Conservation (phyloP, 768 basidiomycete genomes). For the Leucocoprinus leucothites region DNA sequence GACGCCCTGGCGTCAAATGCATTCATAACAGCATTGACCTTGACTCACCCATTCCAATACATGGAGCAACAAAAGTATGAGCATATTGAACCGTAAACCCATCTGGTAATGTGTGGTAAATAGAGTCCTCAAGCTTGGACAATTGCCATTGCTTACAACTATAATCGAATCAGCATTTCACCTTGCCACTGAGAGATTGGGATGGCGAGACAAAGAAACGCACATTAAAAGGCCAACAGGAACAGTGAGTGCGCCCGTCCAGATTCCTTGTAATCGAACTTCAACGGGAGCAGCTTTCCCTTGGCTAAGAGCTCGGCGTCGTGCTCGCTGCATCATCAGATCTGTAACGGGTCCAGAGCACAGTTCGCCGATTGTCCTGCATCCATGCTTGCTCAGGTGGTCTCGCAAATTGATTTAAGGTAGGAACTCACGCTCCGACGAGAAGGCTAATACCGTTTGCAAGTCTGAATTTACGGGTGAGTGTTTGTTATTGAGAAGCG, state of each 20-base stretch:
- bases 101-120: constrained; percentile 19
- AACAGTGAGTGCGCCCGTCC: constrained; percentile 34
- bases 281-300: constrained; percentile 27
- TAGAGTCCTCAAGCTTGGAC: not conserved
- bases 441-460: constrained; percentile 34
- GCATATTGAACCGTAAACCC: constrained; percentile 32
- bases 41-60: constrained; percentile 35
- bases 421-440: constrained; percentile 28
- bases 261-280: constrained; percentile 35
- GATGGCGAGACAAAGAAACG: constrained; percentile 8
- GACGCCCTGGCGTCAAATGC: not conserved
- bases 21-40: not conserved
- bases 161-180: not conserved
- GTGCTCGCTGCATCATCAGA: constrained; percentile 31
- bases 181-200: not conserved
- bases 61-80: constrained; percentile 33
- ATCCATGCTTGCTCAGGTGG: not conserved
- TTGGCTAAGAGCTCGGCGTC: constrained; percentile 21
- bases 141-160: not conserved
- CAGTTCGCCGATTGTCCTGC: constrained; percentile 31
- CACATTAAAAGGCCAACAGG: constrained; percentile 33
- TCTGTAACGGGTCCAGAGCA: constrained; percentile 35
- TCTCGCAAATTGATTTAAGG: not conserved
- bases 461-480: constrained; percentile 20
- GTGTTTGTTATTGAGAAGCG: too few relatives aligned